Evolutionary conservation across 2,329 filamentous ascomycete species (phyloP).

Genomic region (Amauroascus niger): DNA sequence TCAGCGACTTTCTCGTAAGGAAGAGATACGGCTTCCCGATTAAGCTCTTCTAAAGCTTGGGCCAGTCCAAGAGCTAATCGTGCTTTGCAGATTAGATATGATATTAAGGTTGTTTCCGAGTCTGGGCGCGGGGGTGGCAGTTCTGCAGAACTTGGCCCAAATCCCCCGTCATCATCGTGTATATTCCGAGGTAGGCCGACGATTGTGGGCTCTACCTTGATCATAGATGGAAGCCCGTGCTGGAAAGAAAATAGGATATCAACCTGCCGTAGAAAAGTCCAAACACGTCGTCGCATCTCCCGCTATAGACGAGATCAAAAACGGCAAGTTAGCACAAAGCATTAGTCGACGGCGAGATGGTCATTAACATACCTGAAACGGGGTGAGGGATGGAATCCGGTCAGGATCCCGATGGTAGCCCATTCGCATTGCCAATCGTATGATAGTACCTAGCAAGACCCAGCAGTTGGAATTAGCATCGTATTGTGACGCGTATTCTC

Average conservation of each 20-base stretch:
- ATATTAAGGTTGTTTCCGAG: slow-evolving; percentile 49
- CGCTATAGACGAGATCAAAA: too few species aligned
- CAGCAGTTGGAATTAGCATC: slow-evolving; percentile 53
- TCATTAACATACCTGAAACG: too few species aligned
- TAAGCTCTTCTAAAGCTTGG: slow-evolving; percentile 36
- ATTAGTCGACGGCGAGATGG: too few species aligned
- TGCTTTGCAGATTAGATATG: slow-evolving; percentile 42
- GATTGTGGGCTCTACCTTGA: slow-evolving; percentile 54
- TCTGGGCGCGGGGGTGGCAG: slow-evolving; percentile 49
- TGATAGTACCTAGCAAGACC: slow-evolving; percentile 51
- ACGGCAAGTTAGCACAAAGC: too few species aligned
- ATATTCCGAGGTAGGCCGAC: slow-evolving; percentile 53
- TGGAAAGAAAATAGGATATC: slow-evolving; percentile 59
- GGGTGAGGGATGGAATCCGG: slow-evolving; percentile 49
- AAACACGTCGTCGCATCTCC: slow-evolving; percentile 46
- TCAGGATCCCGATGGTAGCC: slow-evolving; percentile 55
- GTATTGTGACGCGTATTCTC: slow-evolving; percentile 49
- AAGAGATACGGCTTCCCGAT: slow-evolving; percentile 33
- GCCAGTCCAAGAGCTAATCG: slow-evolving; percentile 37
- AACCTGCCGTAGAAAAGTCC: slow-evolving; percentile 46
- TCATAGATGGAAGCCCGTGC: slow-evolving; percentile 57
- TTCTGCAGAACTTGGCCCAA: slow-evolving; percentile 45
- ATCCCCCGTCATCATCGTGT: slow-evolving; percentile 57
- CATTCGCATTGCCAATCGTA: slow-evolving; percentile 56
- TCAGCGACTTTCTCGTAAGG: slow-evolving; percentile 55